A percentile compares a stretch with the other conserved stretches of the same genome.
Conservation (phyloP, 441 rosid species). For the California macrophylla region DNA sequence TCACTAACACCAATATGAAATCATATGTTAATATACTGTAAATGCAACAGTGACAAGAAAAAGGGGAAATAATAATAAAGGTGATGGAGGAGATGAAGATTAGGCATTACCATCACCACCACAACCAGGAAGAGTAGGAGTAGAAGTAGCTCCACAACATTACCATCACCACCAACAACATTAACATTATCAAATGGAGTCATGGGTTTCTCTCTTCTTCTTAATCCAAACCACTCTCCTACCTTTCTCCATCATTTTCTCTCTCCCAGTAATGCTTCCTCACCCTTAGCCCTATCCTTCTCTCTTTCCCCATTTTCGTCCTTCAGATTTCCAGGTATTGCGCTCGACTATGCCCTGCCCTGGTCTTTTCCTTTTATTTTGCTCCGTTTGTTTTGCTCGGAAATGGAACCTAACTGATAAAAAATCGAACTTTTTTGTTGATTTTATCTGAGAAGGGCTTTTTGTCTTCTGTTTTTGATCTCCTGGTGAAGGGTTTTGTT, state of each 20-base stretch:
- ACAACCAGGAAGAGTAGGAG: not conserved
- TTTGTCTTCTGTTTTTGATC: not conserved
- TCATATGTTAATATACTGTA: too few relatives aligned
- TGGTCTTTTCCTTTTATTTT: not conserved
- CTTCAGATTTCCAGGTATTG: constrained; percentile 14
- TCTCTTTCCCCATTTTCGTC: not conserved
- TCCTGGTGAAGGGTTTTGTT: not conserved
- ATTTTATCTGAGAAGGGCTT: not conserved
- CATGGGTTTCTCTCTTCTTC: constrained; percentile 24
- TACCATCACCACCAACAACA: constrained; percentile 14
- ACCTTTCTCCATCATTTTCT: constrained; percentile 10
- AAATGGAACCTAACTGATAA: not conserved
- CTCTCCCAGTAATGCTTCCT: constrained; percentile 8
- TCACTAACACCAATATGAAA: too few relatives aligned
- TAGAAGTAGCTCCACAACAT: constrained; percentile 10
- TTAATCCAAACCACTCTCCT: constrained; percentile 16
- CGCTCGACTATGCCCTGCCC: not conserved
- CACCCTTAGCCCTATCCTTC: not conserved
- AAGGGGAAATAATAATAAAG: constrained; percentile 4
- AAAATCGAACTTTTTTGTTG: not conserved
- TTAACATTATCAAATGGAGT: constrained; percentile 26
- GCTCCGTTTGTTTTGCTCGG: not conserved
- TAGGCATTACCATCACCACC: not conserved
- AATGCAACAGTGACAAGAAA: not conserved
- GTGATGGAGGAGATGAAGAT: constrained; percentile 10